Percentiles rank a stretch among this genome's conserved stretches.
Conservation (phyloP, 345 rosid species). For the Chamaenerion angustifolium region DNA sequence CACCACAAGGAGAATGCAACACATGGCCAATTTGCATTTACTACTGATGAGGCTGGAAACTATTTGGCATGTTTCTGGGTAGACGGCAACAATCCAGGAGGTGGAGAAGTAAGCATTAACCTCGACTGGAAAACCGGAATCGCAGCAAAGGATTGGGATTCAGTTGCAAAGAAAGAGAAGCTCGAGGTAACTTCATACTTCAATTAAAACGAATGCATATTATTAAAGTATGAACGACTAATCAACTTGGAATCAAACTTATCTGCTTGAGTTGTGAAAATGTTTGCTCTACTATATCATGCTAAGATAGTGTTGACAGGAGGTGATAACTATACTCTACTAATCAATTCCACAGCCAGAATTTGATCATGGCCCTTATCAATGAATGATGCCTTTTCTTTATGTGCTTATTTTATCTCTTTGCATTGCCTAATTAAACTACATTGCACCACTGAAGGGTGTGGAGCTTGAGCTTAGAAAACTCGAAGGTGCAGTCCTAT, state of each 20-base stretch:
- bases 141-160: constrained; percentile 83
- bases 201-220: background rate
- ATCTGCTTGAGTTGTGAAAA: too few species aligned
- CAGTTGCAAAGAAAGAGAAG: constrained; percentile 76
- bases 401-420: too few species aligned
- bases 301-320: too few species aligned
- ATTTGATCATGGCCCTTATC: too few species aligned
- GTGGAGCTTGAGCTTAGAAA: constrained; percentile 83
- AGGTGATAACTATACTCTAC: too few species aligned
- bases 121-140: constrained; percentile 88
- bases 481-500: constrained; percentile 63
- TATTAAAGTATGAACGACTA: too few species aligned
- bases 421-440: background rate
- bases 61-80: constrained; percentile 67
- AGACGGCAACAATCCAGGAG: constrained; percentile 19
- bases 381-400: too few species aligned
- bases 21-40: constrained; percentile 85
- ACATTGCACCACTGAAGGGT: constrained; percentile 28
- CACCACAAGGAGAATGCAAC: constrained; percentile 57
- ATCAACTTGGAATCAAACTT: too few species aligned
- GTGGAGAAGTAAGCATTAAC: constrained; percentile 40
- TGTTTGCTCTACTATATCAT: too few species aligned
- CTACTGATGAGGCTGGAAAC: constrained; percentile 68
- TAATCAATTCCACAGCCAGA: too few species aligned
- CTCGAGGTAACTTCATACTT: constrained; percentile 40